Base-by-base conservation (phyloP, 2,329 filamentous ascomycete species). In the Penicillium sp. region DNA sequence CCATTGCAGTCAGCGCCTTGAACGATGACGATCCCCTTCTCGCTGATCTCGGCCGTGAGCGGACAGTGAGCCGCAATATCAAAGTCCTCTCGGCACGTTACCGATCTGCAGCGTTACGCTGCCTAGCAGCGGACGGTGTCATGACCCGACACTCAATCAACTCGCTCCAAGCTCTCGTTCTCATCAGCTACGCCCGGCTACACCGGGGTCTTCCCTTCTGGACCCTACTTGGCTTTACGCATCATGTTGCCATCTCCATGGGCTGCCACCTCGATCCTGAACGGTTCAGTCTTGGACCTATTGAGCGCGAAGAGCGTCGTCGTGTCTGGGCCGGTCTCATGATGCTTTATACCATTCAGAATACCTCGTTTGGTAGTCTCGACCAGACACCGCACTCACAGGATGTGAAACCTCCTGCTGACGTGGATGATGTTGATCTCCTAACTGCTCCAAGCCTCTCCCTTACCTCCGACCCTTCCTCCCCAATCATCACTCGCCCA, bases 231-330 rank as follows among this genome's bases (percentile, higher is more conserved):
- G 78, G 78, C 10, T 71, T 76, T 38, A 75, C 76, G 2, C 72
- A 78, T 45, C 73, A 80, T 56, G 73, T 78, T 43, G 76, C 76
- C n/a, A 73, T 78, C 40, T 73, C 73, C 0, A 76, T 80, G 69
- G 78, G 78, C 6, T 79, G 76, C 42, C 78, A 80, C 60, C 67
- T 80, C 13, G 78, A 80, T 49, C 76, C 77, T 10, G 72, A 75
- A 22, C 66, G 71, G 37, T 77, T 79, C 38, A 62, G 63, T 2
- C 66, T 80, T 1, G 71, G 71, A 13, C 60, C 70, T 2, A 68
- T 80, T 6, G 73, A 78, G 63, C 70, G 71, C 13, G 78, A 80
- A 62, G 73, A 79, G 58, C 68, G 77, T 46, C 71, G 78, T 19
- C 72, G 78, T 22, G 73, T 72, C 26, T 80, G 77, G 78, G 71